Evolutionary conservation across 2,329 filamentous ascomycete genomes (phyloP).

Genomic region (Colletotrichum horii): DNA sequence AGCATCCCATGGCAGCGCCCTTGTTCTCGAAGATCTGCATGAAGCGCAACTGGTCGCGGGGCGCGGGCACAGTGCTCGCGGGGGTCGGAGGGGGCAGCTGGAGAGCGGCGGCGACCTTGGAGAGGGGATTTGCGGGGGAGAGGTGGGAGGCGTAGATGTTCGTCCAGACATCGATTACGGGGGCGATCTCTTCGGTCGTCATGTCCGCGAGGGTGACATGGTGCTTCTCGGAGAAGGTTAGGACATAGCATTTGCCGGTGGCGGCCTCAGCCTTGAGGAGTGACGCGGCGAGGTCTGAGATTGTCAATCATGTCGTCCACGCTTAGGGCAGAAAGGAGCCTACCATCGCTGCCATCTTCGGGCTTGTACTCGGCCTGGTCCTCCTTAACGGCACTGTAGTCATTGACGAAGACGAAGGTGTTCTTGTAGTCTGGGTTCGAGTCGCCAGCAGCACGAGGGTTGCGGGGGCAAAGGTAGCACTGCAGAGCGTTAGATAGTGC

Average conservation of each 20-base stretch:
- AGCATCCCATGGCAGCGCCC: conserved; percentile 96
- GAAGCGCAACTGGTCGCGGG: conserved; percentile 83
- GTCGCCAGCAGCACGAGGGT: conserved; percentile 86
- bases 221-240: conserved; percentile 92
- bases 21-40: conserved; percentile 99
- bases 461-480: conserved; percentile 95
- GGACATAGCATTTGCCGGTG: conserved; percentile 94
- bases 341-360: conserved; percentile 42
- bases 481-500: conserved; percentile 36
- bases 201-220: conserved; percentile 94
- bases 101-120: conserved; percentile 40
- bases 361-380: conserved; percentile 79
- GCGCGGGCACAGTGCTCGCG: conserved; percentile 47
- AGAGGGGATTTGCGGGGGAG: conserved; percentile 72
- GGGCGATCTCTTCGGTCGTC: conserved; percentile 74
- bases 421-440: conserved; percentile 83
- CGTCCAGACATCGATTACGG: conserved; percentile 89
- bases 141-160: conserved; percentile 86
- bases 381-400: conserved; percentile 97
- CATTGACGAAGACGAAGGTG: conserved; percentile 95
- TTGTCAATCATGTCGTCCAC: background rate
- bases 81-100: conserved; percentile 42
- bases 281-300: conserved; percentile 70
- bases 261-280: conserved; percentile 85
- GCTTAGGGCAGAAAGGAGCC: accelerated